Evolutionary conservation across 164 flowering plant species (phyloP).

Genomic region (Berberis vulgaris): DNA sequence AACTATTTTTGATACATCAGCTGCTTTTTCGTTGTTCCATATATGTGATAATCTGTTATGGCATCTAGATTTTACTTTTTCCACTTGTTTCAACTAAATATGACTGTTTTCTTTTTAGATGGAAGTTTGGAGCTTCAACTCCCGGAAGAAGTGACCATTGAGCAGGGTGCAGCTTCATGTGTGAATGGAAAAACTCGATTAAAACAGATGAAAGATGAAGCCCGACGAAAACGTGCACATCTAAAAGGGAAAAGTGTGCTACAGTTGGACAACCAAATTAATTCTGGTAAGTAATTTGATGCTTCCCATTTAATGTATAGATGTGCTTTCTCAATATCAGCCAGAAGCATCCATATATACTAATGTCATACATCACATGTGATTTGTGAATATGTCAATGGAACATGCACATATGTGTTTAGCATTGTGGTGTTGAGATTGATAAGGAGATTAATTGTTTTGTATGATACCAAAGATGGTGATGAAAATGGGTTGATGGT

Average conservation of each 20-base stretch:
- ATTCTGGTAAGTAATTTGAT: not conserved
- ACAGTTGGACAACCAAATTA: not conserved
- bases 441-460: not conserved
- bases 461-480: not conserved
- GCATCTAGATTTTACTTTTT: not conserved
- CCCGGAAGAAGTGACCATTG: not conserved
- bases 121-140: not conserved
- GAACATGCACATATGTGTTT: too few species aligned
- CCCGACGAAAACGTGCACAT: not conserved
- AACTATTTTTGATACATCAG: not conserved
- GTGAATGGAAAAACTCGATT: not conserved
- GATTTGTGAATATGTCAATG: too few species aligned
- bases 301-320: not conserved
- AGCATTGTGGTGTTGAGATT: constrained; percentile 1
- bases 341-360: too few species aligned
- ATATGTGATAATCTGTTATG: not conserved
- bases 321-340: too few species aligned
- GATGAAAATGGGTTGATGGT: not conserved
- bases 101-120: not conserved
- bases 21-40: not conserved
- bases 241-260: not conserved
- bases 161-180: not conserved
- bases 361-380: too few species aligned
- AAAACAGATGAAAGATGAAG: not conserved
- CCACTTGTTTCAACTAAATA: not conserved